Evolutionary conservation across 352 stramenopile genomes (phyloP).

Genomic region (Pythium volutum): DNA sequence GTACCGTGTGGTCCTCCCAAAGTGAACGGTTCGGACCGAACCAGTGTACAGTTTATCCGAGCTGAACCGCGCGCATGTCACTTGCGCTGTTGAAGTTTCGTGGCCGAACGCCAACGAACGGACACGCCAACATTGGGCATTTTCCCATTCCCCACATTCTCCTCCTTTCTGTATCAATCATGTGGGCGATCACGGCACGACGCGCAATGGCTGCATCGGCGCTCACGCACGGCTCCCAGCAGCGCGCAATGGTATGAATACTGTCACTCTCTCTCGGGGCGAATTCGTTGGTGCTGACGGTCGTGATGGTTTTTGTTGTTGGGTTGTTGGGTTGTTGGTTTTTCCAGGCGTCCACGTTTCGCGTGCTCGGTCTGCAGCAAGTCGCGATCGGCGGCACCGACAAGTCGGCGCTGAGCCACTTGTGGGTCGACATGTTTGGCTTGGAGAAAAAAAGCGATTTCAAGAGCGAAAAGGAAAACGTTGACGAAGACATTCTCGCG

Average conservation of each 20-base stretch:
- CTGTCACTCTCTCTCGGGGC: background rate
- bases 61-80: background rate
- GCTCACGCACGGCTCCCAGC: conserved; percentile 6
- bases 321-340: no score
- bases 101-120: background rate
- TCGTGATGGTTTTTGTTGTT: background rate
- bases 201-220: background rate
- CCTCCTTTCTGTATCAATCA: background rate
- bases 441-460: conserved; percentile 66
- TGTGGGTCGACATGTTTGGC: conserved; percentile 86
- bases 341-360: conserved; percentile 75
- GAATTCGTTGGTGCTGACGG: background rate
- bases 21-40: conserved; percentile 4
- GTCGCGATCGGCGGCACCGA: conserved; percentile 93
- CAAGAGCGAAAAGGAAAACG: conserved; percentile 93
- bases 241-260: conserved; percentile 19
- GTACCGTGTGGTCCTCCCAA: background rate
- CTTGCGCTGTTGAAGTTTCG: conserved; percentile 13
- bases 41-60: background rate
- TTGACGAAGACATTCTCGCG: conserved; percentile 97
- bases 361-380: conserved; percentile 97
- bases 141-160: background rate
- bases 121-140: no score
- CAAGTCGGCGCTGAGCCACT: conserved; percentile 82
- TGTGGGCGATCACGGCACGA: conserved; percentile 17